phyloP scores from a whole-genome alignment of 257 asterid genomes.

The Capsicum pubescens region DNA sequence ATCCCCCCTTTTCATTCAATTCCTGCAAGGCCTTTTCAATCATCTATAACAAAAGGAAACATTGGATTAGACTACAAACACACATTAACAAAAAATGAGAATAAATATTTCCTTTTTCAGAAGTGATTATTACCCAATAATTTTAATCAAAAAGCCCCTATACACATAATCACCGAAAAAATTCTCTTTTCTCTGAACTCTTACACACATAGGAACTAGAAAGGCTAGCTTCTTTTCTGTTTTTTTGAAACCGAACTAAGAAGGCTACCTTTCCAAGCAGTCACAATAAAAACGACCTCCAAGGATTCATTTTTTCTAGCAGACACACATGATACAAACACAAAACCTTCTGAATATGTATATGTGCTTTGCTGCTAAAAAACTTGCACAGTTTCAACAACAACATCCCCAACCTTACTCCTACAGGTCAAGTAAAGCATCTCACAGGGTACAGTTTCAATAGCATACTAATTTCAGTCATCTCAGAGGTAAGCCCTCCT shows the following conservation, averaged over 20 bases:
- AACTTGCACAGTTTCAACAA: too few species aligned
- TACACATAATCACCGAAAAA: neutral
- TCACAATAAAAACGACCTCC: neutral
- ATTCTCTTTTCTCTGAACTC: neutral
- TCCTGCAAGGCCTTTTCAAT: conserved; percentile 57
- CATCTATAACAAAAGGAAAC: conserved; percentile 55
- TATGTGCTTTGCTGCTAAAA: too few species aligned
- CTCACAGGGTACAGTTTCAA: neutral
- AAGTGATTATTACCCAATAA: neutral
- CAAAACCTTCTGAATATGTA: too few species aligned
- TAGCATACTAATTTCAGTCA: neutral
- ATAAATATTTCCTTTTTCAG: neutral
- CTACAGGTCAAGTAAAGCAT: too few species aligned
- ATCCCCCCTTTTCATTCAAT: conserved; percentile 56
- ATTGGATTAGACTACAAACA: neutral
- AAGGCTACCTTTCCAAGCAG: neutral
- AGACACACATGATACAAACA: neutral
- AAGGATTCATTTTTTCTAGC: neutral
- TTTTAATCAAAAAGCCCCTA: neutral
- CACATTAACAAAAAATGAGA: neutral
- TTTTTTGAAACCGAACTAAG: neutral
- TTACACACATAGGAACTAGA: neutral
- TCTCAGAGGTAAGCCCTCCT: neutral
- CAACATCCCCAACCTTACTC: too few species aligned
- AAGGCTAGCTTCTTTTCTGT: too few species aligned